Evolutionary conservation across 2,329 filamentous ascomycete genomes (phyloP).

Genomic region (Diaporthe citriasiana): DNA sequence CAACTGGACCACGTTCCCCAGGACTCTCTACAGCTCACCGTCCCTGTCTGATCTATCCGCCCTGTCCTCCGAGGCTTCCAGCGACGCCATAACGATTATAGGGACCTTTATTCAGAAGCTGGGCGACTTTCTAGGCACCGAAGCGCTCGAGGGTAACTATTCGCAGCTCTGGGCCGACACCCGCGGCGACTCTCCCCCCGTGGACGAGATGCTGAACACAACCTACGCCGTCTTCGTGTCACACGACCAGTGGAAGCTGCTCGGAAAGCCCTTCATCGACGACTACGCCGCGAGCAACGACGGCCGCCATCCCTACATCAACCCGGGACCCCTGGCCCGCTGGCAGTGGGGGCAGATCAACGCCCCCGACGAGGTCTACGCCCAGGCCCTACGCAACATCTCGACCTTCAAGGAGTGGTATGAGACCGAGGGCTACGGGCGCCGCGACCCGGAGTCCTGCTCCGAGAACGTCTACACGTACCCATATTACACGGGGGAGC

Average conservation of each 20-base stretch:
- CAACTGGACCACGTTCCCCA: slow-evolving; percentile 54
- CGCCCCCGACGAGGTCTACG: slow-evolving; percentile 39
- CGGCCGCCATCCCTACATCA: slow-evolving; percentile 25
- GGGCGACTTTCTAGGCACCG: slow-evolving; percentile 48
- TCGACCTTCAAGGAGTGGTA: slow-evolving; percentile 40
- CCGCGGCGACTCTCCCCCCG: slow-evolving; percentile 36
- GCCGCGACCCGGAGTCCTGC: slow-evolving; percentile 38
- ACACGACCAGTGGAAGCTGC: slow-evolving; percentile 54
- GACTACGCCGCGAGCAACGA: slow-evolving; percentile 53
- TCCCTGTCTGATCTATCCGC: background rate
- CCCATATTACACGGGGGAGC: slow-evolving; percentile 18
- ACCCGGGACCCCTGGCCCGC: slow-evolving; percentile 13
- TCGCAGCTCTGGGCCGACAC: slow-evolving; percentile 47
- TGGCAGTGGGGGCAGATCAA: slow-evolving; percentile 32
- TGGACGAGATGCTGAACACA: slow-evolving; percentile 49
- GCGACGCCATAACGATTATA: slow-evolving; percentile 45
- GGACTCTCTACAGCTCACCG: slow-evolving; percentile 50
- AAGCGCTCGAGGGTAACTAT: slow-evolving; percentile 45
- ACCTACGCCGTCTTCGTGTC: slow-evolving; percentile 56
- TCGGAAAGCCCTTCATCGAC: slow-evolving; percentile 56
- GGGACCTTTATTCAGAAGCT: slow-evolving; percentile 49
- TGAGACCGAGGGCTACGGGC: slow-evolving; percentile 40
- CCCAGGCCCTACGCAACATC: slow-evolving; percentile 33
- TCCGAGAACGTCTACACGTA: slow-evolving; percentile 43
- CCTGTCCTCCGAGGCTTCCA: background rate